A percentile compares a stretch with the other conserved stretches of the same genome.
Conservation (phyloP, 192 early-diverging fungal genomes). For the Gaertneriomyces sp. region DNA sequence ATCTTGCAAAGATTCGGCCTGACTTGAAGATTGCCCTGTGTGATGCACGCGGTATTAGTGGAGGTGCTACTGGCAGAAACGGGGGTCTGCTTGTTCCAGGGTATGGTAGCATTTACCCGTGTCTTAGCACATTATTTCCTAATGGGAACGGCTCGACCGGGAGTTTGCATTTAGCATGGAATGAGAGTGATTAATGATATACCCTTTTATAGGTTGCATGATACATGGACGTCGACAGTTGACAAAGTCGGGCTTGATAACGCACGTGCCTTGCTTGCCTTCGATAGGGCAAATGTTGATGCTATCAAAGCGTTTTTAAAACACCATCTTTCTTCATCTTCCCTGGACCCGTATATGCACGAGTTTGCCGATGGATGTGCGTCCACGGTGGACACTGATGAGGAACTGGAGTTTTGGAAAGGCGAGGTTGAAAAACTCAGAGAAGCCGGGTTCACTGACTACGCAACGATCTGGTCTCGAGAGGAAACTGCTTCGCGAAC, state of each 20-base stretch:
- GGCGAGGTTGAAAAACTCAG: constrained; percentile 13
- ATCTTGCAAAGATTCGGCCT: constrained; percentile 32
- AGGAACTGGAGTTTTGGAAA: constrained; percentile 2
- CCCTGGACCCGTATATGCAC: constrained; percentile 15
- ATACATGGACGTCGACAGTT: constrained; percentile 22
- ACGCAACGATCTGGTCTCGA: not conserved
- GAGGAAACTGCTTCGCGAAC: not conserved
- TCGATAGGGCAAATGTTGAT: constrained; percentile 26
- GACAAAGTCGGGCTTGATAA: constrained; percentile 6
- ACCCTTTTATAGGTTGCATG: constrained; percentile 2
- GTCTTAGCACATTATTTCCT: too few relatives aligned
- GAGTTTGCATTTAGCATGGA: constrained; percentile 1
- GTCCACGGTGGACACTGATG: constrained; percentile 1
- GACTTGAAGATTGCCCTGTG: constrained; percentile 35
- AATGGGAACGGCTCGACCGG: not conserved
- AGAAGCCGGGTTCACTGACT: constrained; percentile 9
- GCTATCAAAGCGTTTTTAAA: constrained; percentile 16
- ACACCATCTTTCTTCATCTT: not conserved
- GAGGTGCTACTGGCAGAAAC: constrained; percentile 59
- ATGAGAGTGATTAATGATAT: constrained; percentile 5
- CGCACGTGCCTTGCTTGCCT: constrained; percentile 18
- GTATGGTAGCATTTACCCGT: not conserved
- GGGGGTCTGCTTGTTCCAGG: constrained; percentile 46
- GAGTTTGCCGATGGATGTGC: constrained; percentile 21
- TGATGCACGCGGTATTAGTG: constrained; percentile 44